Evolutionary conservation across 108 stramenopile genomes (phyloP).

Genomic region (Conticribra weissflogii): DNA sequence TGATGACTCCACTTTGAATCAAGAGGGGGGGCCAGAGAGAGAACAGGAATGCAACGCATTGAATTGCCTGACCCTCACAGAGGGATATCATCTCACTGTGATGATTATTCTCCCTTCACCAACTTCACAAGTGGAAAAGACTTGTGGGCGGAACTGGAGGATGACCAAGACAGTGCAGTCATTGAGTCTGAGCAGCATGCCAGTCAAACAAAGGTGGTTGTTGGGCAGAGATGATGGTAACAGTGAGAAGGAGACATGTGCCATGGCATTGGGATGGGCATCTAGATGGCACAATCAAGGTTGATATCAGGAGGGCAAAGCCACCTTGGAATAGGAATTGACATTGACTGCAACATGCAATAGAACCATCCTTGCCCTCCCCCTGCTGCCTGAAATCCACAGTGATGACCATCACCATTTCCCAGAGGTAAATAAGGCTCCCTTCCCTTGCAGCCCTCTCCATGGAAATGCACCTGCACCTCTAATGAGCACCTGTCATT

Average conservation of each 20-base stretch:
- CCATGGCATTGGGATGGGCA: conserved; percentile 9
- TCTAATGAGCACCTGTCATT: background rate
- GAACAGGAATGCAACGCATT: conserved; percentile 19
- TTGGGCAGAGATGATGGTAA: too few species aligned
- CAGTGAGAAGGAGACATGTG: background rate
- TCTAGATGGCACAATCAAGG: conserved; percentile 18
- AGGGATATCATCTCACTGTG: conserved; percentile 13
- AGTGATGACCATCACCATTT: too few species aligned
- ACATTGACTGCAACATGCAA: too few species aligned
- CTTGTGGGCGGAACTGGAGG: conserved; percentile 23
- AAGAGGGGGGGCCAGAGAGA: background rate
- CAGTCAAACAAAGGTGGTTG: background rate
- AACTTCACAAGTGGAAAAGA: conserved; percentile 1
- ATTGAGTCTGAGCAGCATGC: conserved; percentile 24
- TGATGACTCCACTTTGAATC: too few species aligned
- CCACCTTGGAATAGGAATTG: too few species aligned
- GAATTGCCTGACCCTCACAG: conserved; percentile 5
- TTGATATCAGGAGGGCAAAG: background rate
- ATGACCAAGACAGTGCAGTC: conserved; percentile 20
- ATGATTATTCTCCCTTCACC: background rate
- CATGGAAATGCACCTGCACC: background rate
- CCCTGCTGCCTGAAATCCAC: too few species aligned
- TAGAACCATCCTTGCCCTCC: too few species aligned
- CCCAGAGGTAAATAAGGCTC: too few species aligned
- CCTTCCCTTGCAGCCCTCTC: background rate